A percentile compares a stretch with the other conserved stretches of the same genome.
Evolutionary conservation across 2,329 filamentous ascomycete species (phyloP).

Genomic region (Huntiella omanensis): DNA sequence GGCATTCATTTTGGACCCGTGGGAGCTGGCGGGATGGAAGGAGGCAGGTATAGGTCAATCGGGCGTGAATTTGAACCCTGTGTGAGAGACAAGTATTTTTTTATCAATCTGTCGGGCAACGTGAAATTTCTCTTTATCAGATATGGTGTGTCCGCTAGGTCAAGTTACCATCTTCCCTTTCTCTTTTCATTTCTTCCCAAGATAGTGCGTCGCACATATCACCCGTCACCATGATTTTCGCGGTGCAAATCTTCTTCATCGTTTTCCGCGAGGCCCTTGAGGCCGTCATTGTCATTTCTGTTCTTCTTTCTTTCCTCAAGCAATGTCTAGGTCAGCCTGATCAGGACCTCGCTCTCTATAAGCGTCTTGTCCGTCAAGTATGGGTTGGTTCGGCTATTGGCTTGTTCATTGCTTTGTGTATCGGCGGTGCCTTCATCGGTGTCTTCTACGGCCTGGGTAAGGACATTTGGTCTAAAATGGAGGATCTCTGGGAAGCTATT

Average conservation of each 20-base stretch:
- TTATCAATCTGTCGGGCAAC: no score
- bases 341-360: constrained; percentile 43
- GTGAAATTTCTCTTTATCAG: no score
- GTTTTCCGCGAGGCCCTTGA: constrained; percentile 74
- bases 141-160: no score
- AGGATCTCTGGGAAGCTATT: constrained; percentile 55
- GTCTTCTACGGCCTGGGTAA: constrained; percentile 52
- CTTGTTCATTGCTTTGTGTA: constrained; percentile 42
- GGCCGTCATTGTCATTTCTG: constrained; percentile 67
- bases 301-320: constrained; percentile 72
- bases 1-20: no score
- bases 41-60: no score
- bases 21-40: no score
- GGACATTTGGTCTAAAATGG: constrained; percentile 40
- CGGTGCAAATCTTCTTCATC: constrained; percentile 74
- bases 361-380: constrained; percentile 48
- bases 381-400: constrained; percentile 50
- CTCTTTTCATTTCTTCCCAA: neutral
- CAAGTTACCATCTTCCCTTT: neutral
- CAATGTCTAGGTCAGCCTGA: constrained; percentile 52
- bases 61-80: no score
- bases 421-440: constrained; percentile 51
- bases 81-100: no score
- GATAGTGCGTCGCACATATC: constrained; percentile 15
- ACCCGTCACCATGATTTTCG: constrained; percentile 47